A percentile compares a stretch with the other conserved stretches of the same genome.
phyloP scores from a whole-genome alignment of 768 basidiomycete species.

The Suillus decipiens region DNA sequence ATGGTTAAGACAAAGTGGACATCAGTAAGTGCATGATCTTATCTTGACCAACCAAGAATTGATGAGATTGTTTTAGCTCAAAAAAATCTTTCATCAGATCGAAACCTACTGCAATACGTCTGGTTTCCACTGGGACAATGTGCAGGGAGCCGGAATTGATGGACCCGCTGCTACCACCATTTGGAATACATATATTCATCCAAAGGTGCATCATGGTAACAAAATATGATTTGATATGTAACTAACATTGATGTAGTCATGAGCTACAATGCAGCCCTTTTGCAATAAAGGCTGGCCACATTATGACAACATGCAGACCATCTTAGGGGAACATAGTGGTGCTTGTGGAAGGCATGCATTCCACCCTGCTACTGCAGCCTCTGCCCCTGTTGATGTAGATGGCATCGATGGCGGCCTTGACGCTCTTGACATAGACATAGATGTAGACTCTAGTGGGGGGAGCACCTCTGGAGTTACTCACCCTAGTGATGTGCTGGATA shows the following conservation, averaged over 20 bases:
- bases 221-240: too few relatives aligned
- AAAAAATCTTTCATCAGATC: too few relatives aligned
- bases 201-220: neutral
- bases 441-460: neutral
- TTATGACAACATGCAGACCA: neutral
- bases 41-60: too few relatives aligned
- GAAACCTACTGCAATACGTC: too few relatives aligned
- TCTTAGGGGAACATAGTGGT: neutral
- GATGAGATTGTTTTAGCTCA: too few relatives aligned
- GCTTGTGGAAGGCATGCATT: neutral
- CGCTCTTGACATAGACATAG: neutral
- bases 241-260: too few relatives aligned
- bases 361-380: too few relatives aligned
- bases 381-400: too few relatives aligned
- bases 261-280: neutral
- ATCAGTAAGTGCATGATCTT: neutral
- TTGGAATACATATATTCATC: neutral
- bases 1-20: neutral
- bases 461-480: neutral
- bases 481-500: too few relatives aligned
- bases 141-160: neutral
- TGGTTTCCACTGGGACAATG: constrained; percentile 1
- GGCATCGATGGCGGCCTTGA: neutral
- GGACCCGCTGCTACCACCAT: neutral
- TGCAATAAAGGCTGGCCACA: neutral